Percentiles rank a stretch among this genome's conserved stretches.
These are phyloP conservation scores for Aureobasidium namibiae DNA, from an alignment of 2,329 filamentous ascomycete genomes.

Conservation along the genomic window DNA sequence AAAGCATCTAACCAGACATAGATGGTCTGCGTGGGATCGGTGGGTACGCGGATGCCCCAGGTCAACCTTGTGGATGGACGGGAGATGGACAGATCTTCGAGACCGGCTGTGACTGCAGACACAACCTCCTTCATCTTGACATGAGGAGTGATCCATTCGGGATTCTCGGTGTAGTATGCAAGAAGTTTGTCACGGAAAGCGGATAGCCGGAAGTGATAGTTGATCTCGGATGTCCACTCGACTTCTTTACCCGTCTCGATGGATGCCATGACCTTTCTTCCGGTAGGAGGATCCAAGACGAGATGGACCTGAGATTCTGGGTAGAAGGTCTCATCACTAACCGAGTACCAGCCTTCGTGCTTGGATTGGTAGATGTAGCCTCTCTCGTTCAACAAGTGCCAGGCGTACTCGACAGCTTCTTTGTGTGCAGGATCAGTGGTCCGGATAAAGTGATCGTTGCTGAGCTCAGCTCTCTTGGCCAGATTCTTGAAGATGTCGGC, in stretches of 20 bases:
- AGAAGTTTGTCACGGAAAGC: constrained; percentile 72
- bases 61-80: constrained; percentile 66
- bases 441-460: constrained; percentile 81
- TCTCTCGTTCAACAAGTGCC: constrained; percentile 67
- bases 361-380: constrained; percentile 76
- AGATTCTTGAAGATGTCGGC: constrained; percentile 71
- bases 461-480: constrained; percentile 59
- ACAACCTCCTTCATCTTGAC: constrained; percentile 71
- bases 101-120: constrained; percentile 63
- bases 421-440: constrained; percentile 80
- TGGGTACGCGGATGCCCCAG: constrained; percentile 87
- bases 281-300: constrained; percentile 69
- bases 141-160: constrained; percentile 65
- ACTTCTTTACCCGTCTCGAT: constrained; percentile 86
- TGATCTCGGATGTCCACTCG: constrained; percentile 87
- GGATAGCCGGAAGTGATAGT: constrained; percentile 90
- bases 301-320: constrained; percentile 66
- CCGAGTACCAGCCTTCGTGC: constrained; percentile 93
- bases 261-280: constrained; percentile 72
- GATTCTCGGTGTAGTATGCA: constrained; percentile 69
- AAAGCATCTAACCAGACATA: constrained; percentile 98
- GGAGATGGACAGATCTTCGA: constrained; percentile 85
- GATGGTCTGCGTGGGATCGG: constrained; percentile 77
- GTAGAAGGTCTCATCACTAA: constrained; percentile 96
- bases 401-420: constrained; percentile 81